phyloP scores from a whole-genome alignment of 176 grass and related monocot species.

The Eleusine coracana region DNA sequence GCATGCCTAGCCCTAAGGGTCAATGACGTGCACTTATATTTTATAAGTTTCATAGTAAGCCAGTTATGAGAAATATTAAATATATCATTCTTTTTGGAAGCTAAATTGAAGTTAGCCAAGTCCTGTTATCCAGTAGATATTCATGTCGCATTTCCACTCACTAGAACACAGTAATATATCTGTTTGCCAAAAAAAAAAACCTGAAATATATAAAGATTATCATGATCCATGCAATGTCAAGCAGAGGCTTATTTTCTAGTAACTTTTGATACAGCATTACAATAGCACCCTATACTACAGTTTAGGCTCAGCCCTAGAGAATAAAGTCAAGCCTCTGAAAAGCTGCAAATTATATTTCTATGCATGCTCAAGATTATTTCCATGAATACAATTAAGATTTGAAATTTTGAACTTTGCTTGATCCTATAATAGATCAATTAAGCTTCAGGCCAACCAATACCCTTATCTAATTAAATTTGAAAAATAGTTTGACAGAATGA shows the following conservation, averaged over 20 bases:
- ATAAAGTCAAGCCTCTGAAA: not conserved
- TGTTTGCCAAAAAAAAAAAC: not conserved
- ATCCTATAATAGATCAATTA: not conserved
- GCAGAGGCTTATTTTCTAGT: not conserved
- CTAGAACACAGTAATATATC: not conserved
- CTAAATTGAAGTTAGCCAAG: not conserved
- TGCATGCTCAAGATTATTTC: constrained; percentile 5
- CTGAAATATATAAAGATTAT: not conserved
- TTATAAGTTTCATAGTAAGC: not conserved
- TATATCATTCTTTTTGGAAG: not conserved
- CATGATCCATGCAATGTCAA: not conserved
- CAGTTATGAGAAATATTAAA: not conserved
- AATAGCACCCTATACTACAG: constrained; percentile 9
- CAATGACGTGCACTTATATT: not conserved
- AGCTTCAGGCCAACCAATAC: constrained; percentile 7
- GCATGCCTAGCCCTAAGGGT: not conserved
- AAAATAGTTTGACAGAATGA: not conserved
- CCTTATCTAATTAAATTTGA: constrained; percentile 23
- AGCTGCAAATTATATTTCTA: not conserved
- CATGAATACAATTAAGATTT: constrained; percentile 14
- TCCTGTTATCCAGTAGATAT: not conserved
- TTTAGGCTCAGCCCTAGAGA: not conserved
- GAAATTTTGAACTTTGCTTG: not conserved
- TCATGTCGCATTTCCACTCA: not conserved
- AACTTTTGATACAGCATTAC: constrained; percentile 11